Evolutionary conservation across 192 early-diverging fungal genomes (phyloP).

Genomic region (Backusella liffmaniae): DNA sequence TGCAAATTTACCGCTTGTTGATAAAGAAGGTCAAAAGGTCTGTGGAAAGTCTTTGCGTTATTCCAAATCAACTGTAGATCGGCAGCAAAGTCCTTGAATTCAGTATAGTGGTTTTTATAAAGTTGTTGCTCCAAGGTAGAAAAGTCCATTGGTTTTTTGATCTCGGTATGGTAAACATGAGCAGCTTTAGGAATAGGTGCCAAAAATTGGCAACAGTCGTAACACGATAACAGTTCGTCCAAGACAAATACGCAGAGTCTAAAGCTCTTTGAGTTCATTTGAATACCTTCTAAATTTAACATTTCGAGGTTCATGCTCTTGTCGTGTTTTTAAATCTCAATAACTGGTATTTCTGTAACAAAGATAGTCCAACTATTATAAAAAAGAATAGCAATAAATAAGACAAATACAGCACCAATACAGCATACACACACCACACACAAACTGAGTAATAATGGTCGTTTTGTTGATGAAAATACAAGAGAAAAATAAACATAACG

Average conservation of each 20-base stretch:
- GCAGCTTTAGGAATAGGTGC: slow-evolving; percentile 37
- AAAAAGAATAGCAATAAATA: background rate
- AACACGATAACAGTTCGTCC: slow-evolving; percentile 26
- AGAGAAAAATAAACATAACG: background rate
- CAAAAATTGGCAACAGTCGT: slow-evolving; percentile 26
- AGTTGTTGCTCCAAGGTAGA: slow-evolving; percentile 48
- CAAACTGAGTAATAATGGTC: background rate
- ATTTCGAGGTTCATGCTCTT: slow-evolving; percentile 1
- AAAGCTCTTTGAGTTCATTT: background rate
- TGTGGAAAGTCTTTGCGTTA: slow-evolving; percentile 38
- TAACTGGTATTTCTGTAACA: background rate
- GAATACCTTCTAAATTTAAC: slow-evolving; percentile 2
- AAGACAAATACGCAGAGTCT: slow-evolving; percentile 21
- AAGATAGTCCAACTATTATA: background rate
- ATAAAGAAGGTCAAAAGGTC: slow-evolving; percentile 20
- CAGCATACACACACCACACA: background rate
- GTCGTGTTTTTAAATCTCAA: background rate
- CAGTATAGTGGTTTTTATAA: slow-evolving; percentile 38
- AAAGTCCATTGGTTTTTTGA: slow-evolving; percentile 55
- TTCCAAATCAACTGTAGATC: slow-evolving; percentile 43
- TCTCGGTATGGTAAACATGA: slow-evolving; percentile 43
- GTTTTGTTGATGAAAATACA: background rate
- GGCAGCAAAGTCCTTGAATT: slow-evolving; percentile 36
- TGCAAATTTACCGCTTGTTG: slow-evolving; percentile 12
- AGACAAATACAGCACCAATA: background rate